phyloP scores from a whole-genome alignment of 2,329 filamentous ascomycete species.

The Monosporascus sp. region DNA sequence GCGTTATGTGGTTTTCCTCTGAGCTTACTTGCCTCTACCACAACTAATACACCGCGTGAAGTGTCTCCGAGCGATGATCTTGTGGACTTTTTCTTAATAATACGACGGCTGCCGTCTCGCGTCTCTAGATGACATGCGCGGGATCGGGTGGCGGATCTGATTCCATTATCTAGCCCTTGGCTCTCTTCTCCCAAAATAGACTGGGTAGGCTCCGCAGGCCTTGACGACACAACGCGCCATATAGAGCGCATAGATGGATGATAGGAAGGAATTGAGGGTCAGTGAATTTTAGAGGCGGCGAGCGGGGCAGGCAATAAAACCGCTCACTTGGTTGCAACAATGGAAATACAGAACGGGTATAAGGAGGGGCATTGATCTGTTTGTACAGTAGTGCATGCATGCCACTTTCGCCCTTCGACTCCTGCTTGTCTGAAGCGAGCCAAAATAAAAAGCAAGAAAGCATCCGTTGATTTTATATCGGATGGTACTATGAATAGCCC shows the following conservation, averaged over 20 bases:
- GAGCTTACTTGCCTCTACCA: neutral
- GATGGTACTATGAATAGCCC: too few relatives aligned
- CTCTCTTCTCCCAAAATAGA: conserved; percentile 14
- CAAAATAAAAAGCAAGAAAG: neutral
- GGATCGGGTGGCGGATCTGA: conserved; percentile 5
- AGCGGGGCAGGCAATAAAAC: neutral
- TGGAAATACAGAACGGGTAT: neutral
- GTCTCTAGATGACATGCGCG: conserved; percentile 9
- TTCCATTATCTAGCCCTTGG: conserved; percentile 6
- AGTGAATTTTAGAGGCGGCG: neutral
- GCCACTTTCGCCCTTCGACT: neutral
- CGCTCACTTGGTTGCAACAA: neutral
- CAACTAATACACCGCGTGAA: neutral
- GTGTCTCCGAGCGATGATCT: neutral
- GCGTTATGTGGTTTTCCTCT: conserved; percentile 1
- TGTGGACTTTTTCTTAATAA: conserved; percentile 14
- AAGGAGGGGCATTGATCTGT: neutral
- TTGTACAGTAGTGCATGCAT: neutral
- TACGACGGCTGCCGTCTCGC: conserved; percentile 1
- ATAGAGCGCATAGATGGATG: neutral
- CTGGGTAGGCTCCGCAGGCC: conserved; percentile 16
- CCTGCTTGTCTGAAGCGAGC: neutral
- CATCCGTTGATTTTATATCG: neutral
- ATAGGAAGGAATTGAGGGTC: neutral
- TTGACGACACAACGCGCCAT: conserved; percentile 10